Conservation (phyloP, 768 basidiomycete genomes). For the Kwoniella mangroviensis region DNA sequence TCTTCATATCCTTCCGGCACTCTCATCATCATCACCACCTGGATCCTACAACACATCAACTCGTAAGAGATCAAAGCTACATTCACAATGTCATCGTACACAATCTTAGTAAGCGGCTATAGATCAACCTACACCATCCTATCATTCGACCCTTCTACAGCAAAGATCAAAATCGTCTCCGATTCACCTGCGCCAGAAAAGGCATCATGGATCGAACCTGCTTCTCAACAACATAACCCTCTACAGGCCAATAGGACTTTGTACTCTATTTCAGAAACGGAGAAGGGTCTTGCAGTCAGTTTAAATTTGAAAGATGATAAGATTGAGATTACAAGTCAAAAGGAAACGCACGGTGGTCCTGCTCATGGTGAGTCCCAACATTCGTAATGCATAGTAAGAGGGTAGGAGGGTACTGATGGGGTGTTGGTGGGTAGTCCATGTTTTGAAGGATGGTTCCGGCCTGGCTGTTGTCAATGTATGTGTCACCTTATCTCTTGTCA, state of each 20-base stretch:
- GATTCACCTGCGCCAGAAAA: conserved; percentile 48
- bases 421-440: conserved; percentile 67
- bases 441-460: conserved; percentile 66
- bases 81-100: conserved; percentile 1
- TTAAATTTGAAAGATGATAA: conserved; percentile 65
- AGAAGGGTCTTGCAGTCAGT: conserved; percentile 67
- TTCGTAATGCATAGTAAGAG: no score
- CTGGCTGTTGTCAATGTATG: conserved; percentile 75
- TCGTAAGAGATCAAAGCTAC: background rate
- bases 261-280: conserved; percentile 71
- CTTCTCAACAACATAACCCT: conserved; percentile 61
- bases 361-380: conserved; percentile 40
- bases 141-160: conserved; percentile 65
- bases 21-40: no score
- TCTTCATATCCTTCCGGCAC: no score
- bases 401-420: no score
- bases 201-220: conserved; percentile 76
- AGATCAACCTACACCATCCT: conserved; percentile 69
- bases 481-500: conserved; percentile 27
- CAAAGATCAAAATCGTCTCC: conserved; percentile 60
- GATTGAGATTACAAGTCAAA: conserved; percentile 59
- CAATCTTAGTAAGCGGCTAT: conserved; percentile 54
- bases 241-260: conserved; percentile 58
- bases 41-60: no score
- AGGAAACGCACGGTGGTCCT: conserved; percentile 38